Evolutionary conservation across 495 filamentous ascomycete genomes (phyloP), one percentile per base, ranked within the genome.

Genomic region (Corynascus novoguineensis): DNA sequence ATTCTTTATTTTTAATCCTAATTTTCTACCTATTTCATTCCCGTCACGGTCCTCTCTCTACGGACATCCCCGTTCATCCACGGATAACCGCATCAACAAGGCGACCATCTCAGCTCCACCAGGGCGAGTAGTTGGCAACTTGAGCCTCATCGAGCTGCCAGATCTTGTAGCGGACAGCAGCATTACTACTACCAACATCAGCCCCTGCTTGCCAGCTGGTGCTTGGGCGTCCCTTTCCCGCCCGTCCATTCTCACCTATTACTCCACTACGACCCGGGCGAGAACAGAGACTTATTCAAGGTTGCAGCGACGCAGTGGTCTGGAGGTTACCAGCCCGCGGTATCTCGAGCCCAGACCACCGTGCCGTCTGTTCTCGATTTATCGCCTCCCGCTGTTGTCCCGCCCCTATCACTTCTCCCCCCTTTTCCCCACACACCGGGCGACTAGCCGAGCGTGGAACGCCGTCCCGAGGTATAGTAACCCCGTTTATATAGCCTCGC

Each of bases 401-500:
- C 52, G 24, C 22, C 21, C 14, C 53, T 27, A 31, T 31, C 42
- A 29, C n/a, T 21, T 8, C 10, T 22, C n/a, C 7, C 42, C 53
- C 12, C n/a, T 47, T 50, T 24, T 50, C 34, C 45, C 60, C 48
- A 15, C 60, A 28, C 50, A 47, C 46, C 52, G 40, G 51, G 61
- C 47, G 51, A 51, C 47, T 28, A 44, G 48, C 55, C 41, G 50
- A 51, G 34, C 25, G 47, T n/a, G 45, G 45, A 32, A 40, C 21
- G 17, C 34, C 34, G n/a, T 57, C 53, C 57, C 31, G 61, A 60
- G 57, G 57, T 64, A 62, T 64, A 67, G 52, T 29, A 22, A 32
- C 25, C 29, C 51, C 57, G 45, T 51, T 59, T 25, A 49, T 64
- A 64, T 60, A 67, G 61, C 58, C 47, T 60, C 59, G 50, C 41